Conservation (phyloP, 2,329 filamentous ascomycete species). For the Septoria petroselini region DNA sequence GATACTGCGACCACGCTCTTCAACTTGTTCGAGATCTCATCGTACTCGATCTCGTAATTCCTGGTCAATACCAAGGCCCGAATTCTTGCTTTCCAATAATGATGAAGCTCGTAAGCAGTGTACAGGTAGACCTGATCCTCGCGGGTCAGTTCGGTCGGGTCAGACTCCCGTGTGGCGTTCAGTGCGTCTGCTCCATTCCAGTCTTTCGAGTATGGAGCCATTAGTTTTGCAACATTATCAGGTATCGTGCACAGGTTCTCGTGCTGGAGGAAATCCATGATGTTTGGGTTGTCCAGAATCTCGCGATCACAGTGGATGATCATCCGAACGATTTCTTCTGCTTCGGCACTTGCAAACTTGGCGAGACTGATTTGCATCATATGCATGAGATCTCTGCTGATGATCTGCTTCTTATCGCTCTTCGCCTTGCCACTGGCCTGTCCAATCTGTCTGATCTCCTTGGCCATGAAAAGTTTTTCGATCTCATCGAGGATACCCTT, state of each 20-base stretch:
- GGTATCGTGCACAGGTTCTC: conserved; percentile 90
- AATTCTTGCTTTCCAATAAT: conserved; percentile 99
- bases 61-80: conserved; percentile 80
- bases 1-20: conserved; percentile 82
- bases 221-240: conserved; percentile 82
- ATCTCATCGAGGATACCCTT: conserved; percentile 97
- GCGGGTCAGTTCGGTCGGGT: conserved; percentile 81
- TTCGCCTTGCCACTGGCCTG: conserved; percentile 63
- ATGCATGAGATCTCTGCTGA: conserved; percentile 84
- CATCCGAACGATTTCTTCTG: conserved; percentile 84
- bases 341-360: conserved; percentile 81
- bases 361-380: conserved; percentile 89
- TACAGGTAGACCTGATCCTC: conserved; percentile 95
- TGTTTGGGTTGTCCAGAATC: conserved; percentile 80
- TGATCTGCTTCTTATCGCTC: conserved; percentile 96
- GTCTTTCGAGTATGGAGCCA: conserved; percentile 94
- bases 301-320: conserved; percentile 93
- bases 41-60: conserved; percentile 83
- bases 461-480: conserved; percentile 94
- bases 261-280: conserved; percentile 94
- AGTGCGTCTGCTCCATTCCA: conserved; percentile 86
- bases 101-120: conserved; percentile 89
- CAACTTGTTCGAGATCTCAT: conserved; percentile 82
- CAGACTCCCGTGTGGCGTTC: conserved; percentile 74
- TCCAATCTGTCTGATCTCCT: conserved; percentile 88